Percentiles rank a stretch among this genome's conserved stretches.
Conservation (phyloP, 2,329 filamentous ascomycete species). For the Periconia digitata region DNA sequence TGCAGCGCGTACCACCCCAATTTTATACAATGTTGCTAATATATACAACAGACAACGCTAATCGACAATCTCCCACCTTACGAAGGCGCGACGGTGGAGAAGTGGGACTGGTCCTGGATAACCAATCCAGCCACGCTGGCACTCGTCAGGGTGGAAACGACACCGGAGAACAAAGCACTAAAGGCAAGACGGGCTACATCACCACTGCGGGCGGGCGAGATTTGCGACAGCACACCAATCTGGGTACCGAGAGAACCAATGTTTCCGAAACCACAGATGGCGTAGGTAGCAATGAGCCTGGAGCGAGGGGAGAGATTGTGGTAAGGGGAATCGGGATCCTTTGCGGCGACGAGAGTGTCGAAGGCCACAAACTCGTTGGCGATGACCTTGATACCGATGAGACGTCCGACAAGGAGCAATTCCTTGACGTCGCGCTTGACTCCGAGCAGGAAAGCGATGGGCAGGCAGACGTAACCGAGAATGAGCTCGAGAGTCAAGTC, state of each 20-base stretch:
- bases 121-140: conserved; percentile 64
- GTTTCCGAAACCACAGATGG: conserved; percentile 75
- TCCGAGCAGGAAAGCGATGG: conserved; percentile 77
- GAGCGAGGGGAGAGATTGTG: conserved; percentile 67
- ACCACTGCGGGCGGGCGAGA: conserved; percentile 71
- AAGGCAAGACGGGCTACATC: conserved; percentile 76
- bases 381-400: conserved; percentile 85
- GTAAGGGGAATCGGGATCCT: conserved; percentile 53
- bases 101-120: conserved; percentile 38
- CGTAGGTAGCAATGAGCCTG: conserved; percentile 80
- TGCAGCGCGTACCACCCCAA: neutral
- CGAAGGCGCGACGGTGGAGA: conserved; percentile 2
- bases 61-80: neutral
- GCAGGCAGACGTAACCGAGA: conserved; percentile 76
- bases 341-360: conserved; percentile 52
- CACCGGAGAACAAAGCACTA: conserved; percentile 75
- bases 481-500: conserved; percentile 75
- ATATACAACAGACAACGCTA: neutral
- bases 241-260: conserved; percentile 86
- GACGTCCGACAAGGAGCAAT: conserved; percentile 70
- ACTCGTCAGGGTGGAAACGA: conserved; percentile 76
- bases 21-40: neutral
- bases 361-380: conserved; percentile 84
- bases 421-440: conserved; percentile 63
- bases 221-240: conserved; percentile 82